phyloP scores from a whole-genome alignment of 2,329 filamentous ascomycete genomes.

The Penicillium sclerotiorum region DNA sequence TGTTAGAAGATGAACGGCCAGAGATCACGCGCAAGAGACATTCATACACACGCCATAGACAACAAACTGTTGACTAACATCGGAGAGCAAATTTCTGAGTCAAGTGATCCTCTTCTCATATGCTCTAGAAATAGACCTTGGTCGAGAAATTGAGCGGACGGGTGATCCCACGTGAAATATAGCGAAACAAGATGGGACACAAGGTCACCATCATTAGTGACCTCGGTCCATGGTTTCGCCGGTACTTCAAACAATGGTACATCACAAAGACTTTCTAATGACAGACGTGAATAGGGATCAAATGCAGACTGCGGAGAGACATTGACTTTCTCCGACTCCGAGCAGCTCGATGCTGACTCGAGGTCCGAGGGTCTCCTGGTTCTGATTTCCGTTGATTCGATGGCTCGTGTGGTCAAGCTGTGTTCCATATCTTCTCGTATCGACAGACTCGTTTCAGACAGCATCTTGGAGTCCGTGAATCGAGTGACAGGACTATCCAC shows the following conservation, averaged over 20 bases:
- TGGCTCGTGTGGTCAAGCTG: neutral
- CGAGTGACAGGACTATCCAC: constrained; percentile 22
- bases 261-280: constrained; percentile 36
- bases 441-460: constrained; percentile 9
- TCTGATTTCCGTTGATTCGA: neutral
- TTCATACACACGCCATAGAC: constrained; percentile 51
- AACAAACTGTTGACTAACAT: constrained; percentile 87
- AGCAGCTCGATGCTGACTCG: constrained; percentile 8
- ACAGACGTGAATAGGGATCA: constrained; percentile 30
- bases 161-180: constrained; percentile 95
- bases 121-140: constrained; percentile 70
- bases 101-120: constrained; percentile 36
- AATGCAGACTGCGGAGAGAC: neutral
- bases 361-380: constrained; percentile 12
- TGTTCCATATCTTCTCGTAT: constrained; percentile 14
- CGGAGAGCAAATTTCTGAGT: constrained; percentile 76
- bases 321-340: constrained; percentile 6
- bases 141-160: constrained; percentile 80
- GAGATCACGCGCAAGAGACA: neutral
- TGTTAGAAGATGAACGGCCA: neutral
- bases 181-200: constrained; percentile 83
- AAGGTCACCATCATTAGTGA: constrained; percentile 73
- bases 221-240: constrained; percentile 67
- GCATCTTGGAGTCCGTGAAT: constrained; percentile 18
- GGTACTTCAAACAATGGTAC: constrained; percentile 38